Base-by-base conservation (phyloP, 2,329 filamentous ascomycete species). In the Aureobasidium sp. region DNA sequence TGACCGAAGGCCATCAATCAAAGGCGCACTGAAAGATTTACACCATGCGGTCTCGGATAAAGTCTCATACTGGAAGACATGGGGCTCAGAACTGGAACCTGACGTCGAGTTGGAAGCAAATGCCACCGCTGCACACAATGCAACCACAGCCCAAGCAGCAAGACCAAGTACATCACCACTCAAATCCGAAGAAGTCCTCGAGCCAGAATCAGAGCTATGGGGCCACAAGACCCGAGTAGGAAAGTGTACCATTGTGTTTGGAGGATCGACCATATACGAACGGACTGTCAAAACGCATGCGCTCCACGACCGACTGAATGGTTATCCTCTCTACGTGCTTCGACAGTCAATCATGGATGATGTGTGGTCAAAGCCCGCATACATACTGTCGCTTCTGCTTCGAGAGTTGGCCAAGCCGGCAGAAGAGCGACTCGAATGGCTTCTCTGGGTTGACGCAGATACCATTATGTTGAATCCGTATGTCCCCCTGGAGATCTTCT, bases 341-440 rank as follows among this genome's bases (percentile, higher is more conserved):
- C 75, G 76, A 5, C 70, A 76, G 39, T 65, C 72, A 2, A 69
- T 80, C 1, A 67, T 79, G 17, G 75, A 77, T 53, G 74, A 76
- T 42, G 70, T 76, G 5, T 79, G 77, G 77, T 76, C 73, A 52
- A 79, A 79, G 60, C 72, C 73, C 2, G 78, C 75, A 2, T 78
- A 78, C 64, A 74, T 79, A 36, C 68, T 78, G 11, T 70, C 72
- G 12, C 65, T 78, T 6, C 66, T 78, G 11, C 68, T 77, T 57
- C 66, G 70, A 3, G 74, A 76, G 64, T 70, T 76, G 63, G 61
- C 71, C 9, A 76, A 76, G 63, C 74, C 75, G 0, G 69, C 71
- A 14, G 69, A 67, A 25, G 70, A 77, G 58, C 68, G 76, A 6
- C 66, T 78, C 14, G 72, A 78, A 57, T 78, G 76, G 76, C 68